Percentiles rank a stretch among this genome's conserved stretches.
phyloP scores from a whole-genome alignment of 148 eudicot species.

The Linanthus parryae region DNA sequence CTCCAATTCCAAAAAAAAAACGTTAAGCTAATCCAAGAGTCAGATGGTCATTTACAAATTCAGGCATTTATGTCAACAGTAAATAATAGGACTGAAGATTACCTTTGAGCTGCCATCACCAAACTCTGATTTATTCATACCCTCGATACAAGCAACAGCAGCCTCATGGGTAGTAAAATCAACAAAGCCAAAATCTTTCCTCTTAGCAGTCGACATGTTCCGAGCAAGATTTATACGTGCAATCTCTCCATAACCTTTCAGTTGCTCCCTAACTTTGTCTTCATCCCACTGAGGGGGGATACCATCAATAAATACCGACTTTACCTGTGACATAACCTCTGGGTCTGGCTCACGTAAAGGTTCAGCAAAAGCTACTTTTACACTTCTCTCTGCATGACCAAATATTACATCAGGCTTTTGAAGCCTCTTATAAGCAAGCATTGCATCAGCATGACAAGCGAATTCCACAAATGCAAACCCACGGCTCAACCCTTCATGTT shows the following conservation, averaged over 20 bases:
- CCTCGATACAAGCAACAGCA: constrained; percentile 78
- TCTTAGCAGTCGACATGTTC: constrained; percentile 75
- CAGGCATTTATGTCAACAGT: too few species aligned
- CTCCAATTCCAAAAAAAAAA: too few species aligned
- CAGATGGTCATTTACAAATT: too few species aligned
- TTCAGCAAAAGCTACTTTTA: constrained; percentile 87
- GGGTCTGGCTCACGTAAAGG: constrained; percentile 87
- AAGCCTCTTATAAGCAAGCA: constrained; percentile 82
- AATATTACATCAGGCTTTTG: constrained; percentile 76
- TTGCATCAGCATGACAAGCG: constrained; percentile 80
- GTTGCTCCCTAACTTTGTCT: constrained; percentile 59
- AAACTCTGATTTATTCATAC: constrained; percentile 48
- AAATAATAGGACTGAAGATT: too few species aligned
- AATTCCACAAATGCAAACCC: constrained; percentile 86
- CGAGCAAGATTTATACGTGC: constrained; percentile 65
- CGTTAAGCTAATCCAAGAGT: too few species aligned
- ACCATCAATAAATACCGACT: constrained; percentile 85
- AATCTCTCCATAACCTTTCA: constrained; percentile 68
- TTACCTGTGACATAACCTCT: constrained; percentile 84
- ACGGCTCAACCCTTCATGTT: constrained; percentile 76
- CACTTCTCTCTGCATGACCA: constrained; percentile 83
- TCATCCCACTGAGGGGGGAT: constrained; percentile 82
- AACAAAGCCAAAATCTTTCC: constrained; percentile 92
- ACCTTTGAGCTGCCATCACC: constrained; percentile 72
- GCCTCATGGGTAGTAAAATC: constrained; percentile 74